phyloP scores from a whole-genome alignment of 2,329 filamentous ascomycete species.

The Thelonectria blattea region DNA sequence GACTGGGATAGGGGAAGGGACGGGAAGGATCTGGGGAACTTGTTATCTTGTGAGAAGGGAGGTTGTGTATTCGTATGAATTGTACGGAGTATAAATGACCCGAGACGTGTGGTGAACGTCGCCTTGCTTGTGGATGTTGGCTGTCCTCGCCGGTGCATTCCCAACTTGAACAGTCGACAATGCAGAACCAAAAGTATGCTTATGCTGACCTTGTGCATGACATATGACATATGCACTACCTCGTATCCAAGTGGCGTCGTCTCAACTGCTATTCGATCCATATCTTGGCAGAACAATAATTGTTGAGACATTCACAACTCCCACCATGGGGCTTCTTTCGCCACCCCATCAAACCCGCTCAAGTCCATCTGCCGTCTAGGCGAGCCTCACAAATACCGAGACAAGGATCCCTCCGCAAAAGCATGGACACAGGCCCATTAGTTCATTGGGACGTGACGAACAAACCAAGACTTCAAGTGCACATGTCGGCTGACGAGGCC shows the following conservation, averaged over 20 bases:
- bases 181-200: background rate
- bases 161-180: background rate
- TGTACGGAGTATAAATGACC: no score
- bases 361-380: background rate
- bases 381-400: background rate
- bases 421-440: background rate
- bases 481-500: background rate
- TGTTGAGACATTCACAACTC: background rate
- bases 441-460: background rate
- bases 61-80: background rate
- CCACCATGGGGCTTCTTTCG: background rate
- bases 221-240: background rate
- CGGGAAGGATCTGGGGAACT: background rate
- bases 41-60: background rate
- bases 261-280: background rate
- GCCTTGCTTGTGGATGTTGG: background rate
- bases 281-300: background rate
- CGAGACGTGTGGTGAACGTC: background rate
- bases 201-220: background rate
- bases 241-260: background rate
- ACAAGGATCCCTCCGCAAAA: background rate
- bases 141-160: background rate
- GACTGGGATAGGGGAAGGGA: background rate
- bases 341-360: background rate
- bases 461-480: background rate